Evolutionary conservation across 805 yeast genomes (phyloP).

Genomic region (Candida germanica): DNA sequence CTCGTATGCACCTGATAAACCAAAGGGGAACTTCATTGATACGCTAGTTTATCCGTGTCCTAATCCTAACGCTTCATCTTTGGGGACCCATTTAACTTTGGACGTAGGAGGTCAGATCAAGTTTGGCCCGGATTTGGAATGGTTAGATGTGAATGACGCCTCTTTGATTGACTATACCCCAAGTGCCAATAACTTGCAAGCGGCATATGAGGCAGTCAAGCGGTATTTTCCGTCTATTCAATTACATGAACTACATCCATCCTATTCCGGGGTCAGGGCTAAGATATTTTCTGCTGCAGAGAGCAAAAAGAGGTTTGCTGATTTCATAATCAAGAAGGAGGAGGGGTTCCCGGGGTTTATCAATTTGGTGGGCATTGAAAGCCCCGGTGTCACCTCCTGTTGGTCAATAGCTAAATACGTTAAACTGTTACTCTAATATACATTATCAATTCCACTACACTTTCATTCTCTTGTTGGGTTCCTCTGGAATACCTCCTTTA

Average conservation of each 20-base stretch:
- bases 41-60: constrained; percentile 69
- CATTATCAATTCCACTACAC: too few relatives aligned
- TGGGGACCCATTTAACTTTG: constrained; percentile 86
- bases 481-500: constrained; percentile 18
- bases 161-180: constrained; percentile 46
- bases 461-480: constrained; percentile 19
- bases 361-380: constrained; percentile 78
- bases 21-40: constrained; percentile 34
- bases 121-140: constrained; percentile 89
- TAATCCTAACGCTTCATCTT: constrained; percentile 63
- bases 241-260: constrained; percentile 51
- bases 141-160: constrained; percentile 49
- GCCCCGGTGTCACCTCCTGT: constrained; percentile 84
- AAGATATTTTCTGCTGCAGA: constrained; percentile 52
- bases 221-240: constrained; percentile 64
- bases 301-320: constrained; percentile 49
- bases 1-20: constrained; percentile 47
- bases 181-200: constrained; percentile 44
- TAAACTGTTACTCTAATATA: constrained; percentile 17
- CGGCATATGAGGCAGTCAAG: constrained; percentile 56
- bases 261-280: constrained; percentile 84
- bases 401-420: constrained; percentile 84
- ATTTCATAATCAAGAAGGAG: constrained; percentile 71
- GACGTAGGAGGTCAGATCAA: constrained; percentile 75
- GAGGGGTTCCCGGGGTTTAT: constrained; percentile 74